Conservation (phyloP, 2,329 filamentous ascomycete species). For the Colletotrichum tropicale region DNA sequence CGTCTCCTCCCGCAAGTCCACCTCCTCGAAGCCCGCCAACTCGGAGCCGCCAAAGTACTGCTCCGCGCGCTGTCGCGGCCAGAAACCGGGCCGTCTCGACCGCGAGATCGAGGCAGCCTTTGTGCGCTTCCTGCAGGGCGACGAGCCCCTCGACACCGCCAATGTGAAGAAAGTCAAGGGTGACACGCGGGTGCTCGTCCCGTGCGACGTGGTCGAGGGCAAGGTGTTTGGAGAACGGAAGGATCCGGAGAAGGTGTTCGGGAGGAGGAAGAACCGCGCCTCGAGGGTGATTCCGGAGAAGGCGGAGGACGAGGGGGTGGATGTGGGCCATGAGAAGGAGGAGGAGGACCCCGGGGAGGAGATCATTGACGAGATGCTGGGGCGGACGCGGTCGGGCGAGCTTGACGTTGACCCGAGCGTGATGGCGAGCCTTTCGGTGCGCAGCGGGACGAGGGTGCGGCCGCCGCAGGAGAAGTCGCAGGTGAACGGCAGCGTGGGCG, state of each 20-base stretch:
- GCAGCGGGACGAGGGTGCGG: constrained; percentile 39
- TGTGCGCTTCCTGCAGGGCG: constrained; percentile 34
- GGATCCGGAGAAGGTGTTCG: constrained; percentile 45
- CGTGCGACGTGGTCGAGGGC: constrained; percentile 53
- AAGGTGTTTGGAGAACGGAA: constrained; percentile 50
- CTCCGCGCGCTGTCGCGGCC: constrained; percentile 56
- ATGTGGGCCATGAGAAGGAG: constrained; percentile 35
- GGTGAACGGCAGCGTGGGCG: constrained; percentile 60
- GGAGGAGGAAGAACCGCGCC: constrained; percentile 48
- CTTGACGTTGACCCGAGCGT: constrained; percentile 51
- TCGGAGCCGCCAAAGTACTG: constrained; percentile 53
- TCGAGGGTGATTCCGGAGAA: constrained; percentile 35
- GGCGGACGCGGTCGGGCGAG: constrained; percentile 30
- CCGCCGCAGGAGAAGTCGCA: constrained; percentile 45
- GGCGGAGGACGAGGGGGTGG: constrained; percentile 19
- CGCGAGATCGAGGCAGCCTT: constrained; percentile 57
- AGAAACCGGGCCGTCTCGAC: constrained; percentile 54
- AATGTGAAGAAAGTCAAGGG: constrained; percentile 46
- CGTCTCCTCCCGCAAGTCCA: constrained; percentile 44
- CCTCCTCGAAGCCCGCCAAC: constrained; percentile 22
- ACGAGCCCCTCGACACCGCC: constrained; percentile 11
- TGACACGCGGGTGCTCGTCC: constrained; percentile 53
- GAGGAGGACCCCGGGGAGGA: background rate
- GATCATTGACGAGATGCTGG: constrained; percentile 12
- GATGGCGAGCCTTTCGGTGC: constrained; percentile 35